Evolutionary conservation across 495 filamentous ascomycete genomes (phyloP).

Genomic region (Penicillium riverlandense): DNA sequence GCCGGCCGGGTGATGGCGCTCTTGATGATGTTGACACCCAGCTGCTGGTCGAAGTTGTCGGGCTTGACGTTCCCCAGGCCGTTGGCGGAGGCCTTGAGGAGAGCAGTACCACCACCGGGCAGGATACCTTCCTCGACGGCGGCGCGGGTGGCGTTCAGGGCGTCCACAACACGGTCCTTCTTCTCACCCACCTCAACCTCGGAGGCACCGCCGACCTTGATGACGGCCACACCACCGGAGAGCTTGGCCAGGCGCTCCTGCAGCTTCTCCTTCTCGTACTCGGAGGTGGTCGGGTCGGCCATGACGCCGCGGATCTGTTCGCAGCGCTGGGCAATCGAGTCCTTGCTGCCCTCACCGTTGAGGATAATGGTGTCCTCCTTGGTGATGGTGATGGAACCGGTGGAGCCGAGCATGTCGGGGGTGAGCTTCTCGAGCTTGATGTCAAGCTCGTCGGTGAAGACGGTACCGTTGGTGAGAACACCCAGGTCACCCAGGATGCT

Average conservation of each 20-base stretch:
- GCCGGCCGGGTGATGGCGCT: conserved; percentile 93
- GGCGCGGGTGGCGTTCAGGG: conserved; percentile 94
- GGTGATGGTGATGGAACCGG: conserved; percentile 97
- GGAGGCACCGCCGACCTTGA: conserved; percentile 95
- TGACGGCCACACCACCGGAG: conserved; percentile 97
- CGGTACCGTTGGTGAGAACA: conserved; percentile 90
- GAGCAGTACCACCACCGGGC: conserved; percentile 94
- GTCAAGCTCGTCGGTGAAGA: conserved; percentile 97
- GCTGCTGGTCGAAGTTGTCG: conserved; percentile 97
- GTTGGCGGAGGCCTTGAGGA: conserved; percentile 93
- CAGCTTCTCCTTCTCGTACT: conserved; percentile 99
- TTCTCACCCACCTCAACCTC: conserved; percentile 99
- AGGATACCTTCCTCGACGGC: conserved; percentile 99
- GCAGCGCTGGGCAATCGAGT: conserved; percentile 86
- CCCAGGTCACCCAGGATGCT: conserved; percentile 95
- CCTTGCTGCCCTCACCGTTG: conserved; percentile 95
- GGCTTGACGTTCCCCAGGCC: conserved; percentile 74
- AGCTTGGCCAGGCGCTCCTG: conserved; percentile 99
- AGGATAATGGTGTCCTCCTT: conserved; percentile 99
- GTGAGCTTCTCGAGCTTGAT: conserved; percentile 98
- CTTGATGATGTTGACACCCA: conserved; percentile 95
- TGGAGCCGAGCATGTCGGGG: conserved; percentile 90
- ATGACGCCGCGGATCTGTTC: conserved; percentile 99
- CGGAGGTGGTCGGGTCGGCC: conserved; percentile 83
- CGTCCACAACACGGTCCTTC: conserved; percentile 99